These are phyloP conservation scores for Aspergillus indologenus DNA, from an alignment of 495 filamentous ascomycete species.

Conservation along the genomic window DNA sequence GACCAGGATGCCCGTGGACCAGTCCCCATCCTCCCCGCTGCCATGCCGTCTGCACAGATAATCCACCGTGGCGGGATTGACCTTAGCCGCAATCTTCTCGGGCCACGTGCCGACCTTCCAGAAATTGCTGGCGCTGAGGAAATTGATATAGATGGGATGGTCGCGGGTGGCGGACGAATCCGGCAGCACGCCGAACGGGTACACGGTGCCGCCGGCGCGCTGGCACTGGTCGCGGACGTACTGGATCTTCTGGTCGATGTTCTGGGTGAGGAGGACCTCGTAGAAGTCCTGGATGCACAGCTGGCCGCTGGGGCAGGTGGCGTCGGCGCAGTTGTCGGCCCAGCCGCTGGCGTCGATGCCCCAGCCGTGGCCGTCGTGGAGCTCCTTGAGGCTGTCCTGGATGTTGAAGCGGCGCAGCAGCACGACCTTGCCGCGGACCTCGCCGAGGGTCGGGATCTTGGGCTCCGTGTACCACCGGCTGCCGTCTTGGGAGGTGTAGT, in stretches of 20 bases:
- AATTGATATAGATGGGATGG: constrained; percentile 83
- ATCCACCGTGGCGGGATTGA: constrained; percentile 85
- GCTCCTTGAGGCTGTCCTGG: constrained; percentile 54
- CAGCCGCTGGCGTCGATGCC: constrained; percentile 80
- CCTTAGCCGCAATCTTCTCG: constrained; percentile 83
- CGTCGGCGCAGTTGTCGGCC: constrained; percentile 85
- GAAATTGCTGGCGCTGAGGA: constrained; percentile 87
- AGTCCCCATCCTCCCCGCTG: constrained; percentile 54
- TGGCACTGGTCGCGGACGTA: constrained; percentile 71
- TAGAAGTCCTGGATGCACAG: constrained; percentile 95
- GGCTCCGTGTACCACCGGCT: constrained; percentile 81
- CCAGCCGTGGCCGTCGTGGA: constrained; percentile 64
- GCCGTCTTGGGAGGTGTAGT: constrained; percentile 61
- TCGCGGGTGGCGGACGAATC: constrained; percentile 34
- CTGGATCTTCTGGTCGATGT: constrained; percentile 77
- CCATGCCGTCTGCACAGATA: constrained; percentile 70
- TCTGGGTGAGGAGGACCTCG: constrained; percentile 71
- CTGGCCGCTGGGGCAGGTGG: constrained; percentile 65
- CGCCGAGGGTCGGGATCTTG: constrained; percentile 75
- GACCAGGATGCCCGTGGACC: constrained; percentile 85
- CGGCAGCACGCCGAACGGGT: constrained; percentile 39
- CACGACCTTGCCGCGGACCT: constrained; percentile 78
- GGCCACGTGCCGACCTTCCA: constrained; percentile 91
- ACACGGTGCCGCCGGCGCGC: constrained; percentile 55
- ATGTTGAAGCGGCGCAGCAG: constrained; percentile 79